Percentiles rank a stretch among this genome's conserved stretches.
These are phyloP conservation scores for Yamadazyma conglobata DNA, from an alignment of 1,139 yeast genomes.

Conservation along the genomic window DNA sequence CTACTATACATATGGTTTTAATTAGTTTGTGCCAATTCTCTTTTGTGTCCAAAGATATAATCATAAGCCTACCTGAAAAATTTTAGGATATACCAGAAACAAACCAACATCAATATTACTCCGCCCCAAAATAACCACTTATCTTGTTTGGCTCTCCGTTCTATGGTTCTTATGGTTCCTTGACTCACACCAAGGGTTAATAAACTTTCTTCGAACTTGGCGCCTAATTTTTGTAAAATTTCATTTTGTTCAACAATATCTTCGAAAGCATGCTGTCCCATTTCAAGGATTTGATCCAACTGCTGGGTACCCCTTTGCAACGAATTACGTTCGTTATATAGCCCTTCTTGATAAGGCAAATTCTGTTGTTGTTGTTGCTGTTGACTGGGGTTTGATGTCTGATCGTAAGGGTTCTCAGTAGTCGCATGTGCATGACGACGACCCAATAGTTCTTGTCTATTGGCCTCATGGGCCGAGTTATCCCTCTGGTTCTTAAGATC, in stretches of 20 bases:
- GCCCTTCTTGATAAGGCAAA: conserved; percentile 58
- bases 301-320: conserved; percentile 74
- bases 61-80: conserved; percentile 53
- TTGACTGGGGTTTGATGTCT: conserved; percentile 11
- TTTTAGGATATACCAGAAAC: conserved; percentile 67
- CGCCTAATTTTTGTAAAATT: conserved; percentile 59
- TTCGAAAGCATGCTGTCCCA: conserved; percentile 83
- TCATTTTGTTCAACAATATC: conserved; percentile 86
- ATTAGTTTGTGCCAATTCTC: too few relatives aligned
- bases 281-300: conserved; percentile 82
- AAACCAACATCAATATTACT: conserved; percentile 55
- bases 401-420: conserved; percentile 63
- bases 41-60: too few relatives aligned
- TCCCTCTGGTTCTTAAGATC: conserved; percentile 65
- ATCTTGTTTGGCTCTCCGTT: conserved; percentile 83
- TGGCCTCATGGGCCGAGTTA: conserved; percentile 48
- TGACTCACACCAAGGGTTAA: conserved; percentile 83
- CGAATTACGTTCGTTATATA: conserved; percentile 62
- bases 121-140: conserved; percentile 85
- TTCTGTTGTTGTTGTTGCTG: conserved; percentile 24
- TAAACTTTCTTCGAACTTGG: conserved; percentile 64
- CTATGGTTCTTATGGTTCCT: conserved; percentile 78
- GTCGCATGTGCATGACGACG: conserved; percentile 38
- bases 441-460: conserved; percentile 60
- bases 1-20: too few relatives aligned